Evolutionary conservation across 768 basidiomycete genomes (phyloP).

Genomic region (Lactarius quietus): DNA sequence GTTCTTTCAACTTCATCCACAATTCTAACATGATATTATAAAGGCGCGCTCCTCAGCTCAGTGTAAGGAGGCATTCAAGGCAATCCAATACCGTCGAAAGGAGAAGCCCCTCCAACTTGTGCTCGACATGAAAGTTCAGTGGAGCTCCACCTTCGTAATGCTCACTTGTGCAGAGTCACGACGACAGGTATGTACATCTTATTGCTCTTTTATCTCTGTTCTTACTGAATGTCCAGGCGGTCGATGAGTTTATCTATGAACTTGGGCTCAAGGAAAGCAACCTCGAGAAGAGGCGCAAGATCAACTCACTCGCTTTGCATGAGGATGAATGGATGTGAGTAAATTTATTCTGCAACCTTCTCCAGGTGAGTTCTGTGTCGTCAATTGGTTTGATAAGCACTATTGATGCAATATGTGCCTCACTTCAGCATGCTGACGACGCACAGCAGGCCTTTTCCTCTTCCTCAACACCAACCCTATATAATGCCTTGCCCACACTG

Average conservation of each 20-base stretch:
- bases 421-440: neutral
- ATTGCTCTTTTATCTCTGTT: neutral
- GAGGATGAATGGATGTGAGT: no score
- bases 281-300: no score
- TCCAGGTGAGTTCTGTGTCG: neutral
- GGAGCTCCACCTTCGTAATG: no score
- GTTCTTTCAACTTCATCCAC: no score
- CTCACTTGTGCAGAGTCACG: neutral
- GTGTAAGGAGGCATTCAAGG: no score
- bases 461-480: neutral
- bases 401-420: neutral
- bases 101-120: no score
- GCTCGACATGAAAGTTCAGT: no score
- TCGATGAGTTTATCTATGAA: neutral
- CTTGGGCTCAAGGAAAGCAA: neutral
- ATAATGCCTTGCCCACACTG: neutral
- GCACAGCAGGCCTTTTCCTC: constrained; percentile 1
- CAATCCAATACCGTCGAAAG: no score
- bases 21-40: no score
- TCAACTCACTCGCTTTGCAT: no score
- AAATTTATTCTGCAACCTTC: no score
- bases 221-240: neutral
- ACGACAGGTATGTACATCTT: neutral
- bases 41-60: no score
- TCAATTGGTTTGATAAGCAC: neutral